phyloP scores from a whole-genome alignment of 768 basidiomycete genomes.

The Lyophyllum decastes region DNA sequence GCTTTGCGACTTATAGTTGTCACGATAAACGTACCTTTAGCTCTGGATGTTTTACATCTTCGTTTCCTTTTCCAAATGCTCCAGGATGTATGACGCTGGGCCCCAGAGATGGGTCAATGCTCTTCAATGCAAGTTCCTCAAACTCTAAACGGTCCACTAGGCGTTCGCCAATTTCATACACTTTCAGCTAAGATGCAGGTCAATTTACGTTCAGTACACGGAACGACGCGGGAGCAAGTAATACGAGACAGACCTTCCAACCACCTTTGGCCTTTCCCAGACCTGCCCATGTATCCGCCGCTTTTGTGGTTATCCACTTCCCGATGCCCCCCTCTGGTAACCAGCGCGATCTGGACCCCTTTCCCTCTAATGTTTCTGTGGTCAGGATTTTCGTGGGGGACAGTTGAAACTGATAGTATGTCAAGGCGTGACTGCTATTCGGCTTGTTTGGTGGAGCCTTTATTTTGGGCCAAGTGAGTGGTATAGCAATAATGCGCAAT shows the following conservation, averaged over 20 bases:
- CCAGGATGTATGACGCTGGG: conserved; percentile 42
- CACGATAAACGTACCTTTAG: conserved; percentile 7
- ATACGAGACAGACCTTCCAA: conserved; percentile 63
- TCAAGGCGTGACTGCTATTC: conserved; percentile 24
- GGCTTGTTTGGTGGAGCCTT: conserved; percentile 5
- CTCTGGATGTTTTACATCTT: conserved; percentile 20
- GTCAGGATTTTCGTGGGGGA: conserved; percentile 17
- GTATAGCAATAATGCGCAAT: conserved; percentile 47
- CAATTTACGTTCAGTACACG: neutral
- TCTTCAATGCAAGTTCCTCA: conserved; percentile 77
- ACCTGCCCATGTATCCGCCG: conserved; percentile 57
- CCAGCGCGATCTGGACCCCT: conserved; percentile 29
- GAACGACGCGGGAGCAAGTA: neutral
- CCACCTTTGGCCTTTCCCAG: conserved; percentile 70
- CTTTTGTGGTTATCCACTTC: conserved; percentile 55
- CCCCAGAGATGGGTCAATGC: conserved; percentile 68
- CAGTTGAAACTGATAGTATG: conserved; percentile 49
- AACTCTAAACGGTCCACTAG: conserved; percentile 75
- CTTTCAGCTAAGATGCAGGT: conserved; percentile 44
- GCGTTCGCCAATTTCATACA: conserved; percentile 66
- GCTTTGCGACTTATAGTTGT: too few species aligned
- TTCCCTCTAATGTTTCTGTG: conserved; percentile 19
- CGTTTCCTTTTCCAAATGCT: conserved; percentile 13
- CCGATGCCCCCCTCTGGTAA: conserved; percentile 42
- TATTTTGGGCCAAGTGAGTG: conserved; percentile 38